Base-by-base conservation (phyloP, 306 rosid genomes). In the Vigna angularis region DNA sequence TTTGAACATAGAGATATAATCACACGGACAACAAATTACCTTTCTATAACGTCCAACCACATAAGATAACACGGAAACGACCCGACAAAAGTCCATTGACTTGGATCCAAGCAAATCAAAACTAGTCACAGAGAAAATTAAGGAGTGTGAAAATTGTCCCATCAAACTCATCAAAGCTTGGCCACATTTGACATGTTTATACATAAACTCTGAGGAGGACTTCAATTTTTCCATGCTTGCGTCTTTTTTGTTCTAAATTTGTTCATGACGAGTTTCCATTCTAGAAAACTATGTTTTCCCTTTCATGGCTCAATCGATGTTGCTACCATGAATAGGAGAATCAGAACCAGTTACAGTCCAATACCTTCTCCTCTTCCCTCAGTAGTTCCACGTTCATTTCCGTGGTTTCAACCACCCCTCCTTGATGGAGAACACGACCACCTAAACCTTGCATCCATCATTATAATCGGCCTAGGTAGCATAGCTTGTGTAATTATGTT, bases 221-320 rank as follows among this genome's bases (percentile, higher is more conserved):
- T 28, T 61, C 17, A 28, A 32, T 15, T 34, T 34, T 34, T 63
- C 24, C 47, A 63, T 34, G 24, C 13, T 34, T 34, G 68, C n/a
- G 32, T 10, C 11, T n/a, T 15, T 63, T n/a, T 30, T 61, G 47
- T 16, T 62, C 6, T 7, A 62, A 61, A 34, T 34, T 34, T 32
- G 32, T 32, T 6, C 14, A 62, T 2, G 24, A 62, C 34, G 47
- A 62, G 11, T 61, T 59, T 30, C 5, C 45, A 30, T 61, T 20
- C 64, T 57, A 24, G 64, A 22, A 57, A 11, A 24, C 16, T 5
- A 12, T 12, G 11, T 24, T 14, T 10, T 24, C 36, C 1, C n/a
- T 62, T 32, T 22, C 47, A 15, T 62, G 47, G 47, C 34, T 62
- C 68, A 62, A 62, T 44, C 32, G 67, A 62, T 62, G 47, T 2